Percentiles rank a stretch among this genome's conserved stretches.
phyloP scores from a whole-genome alignment of 768 basidiomycete genomes.

The Exidia glandulosa region DNA sequence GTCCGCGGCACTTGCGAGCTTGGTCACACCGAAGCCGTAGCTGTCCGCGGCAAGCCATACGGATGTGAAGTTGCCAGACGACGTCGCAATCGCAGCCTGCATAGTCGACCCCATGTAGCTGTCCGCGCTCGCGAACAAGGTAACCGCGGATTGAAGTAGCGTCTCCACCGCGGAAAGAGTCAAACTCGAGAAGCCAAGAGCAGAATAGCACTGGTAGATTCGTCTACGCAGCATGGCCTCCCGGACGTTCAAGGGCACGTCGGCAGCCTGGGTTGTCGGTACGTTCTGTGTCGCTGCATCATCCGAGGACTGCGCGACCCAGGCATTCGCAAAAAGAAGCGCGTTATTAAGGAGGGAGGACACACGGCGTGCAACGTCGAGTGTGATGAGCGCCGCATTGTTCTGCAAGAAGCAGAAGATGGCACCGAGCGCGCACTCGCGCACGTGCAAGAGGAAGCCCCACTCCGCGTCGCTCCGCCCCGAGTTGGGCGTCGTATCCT shows the following conservation, averaged over 20 bases:
- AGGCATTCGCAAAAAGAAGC: conserved; percentile 79
- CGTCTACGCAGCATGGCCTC: conserved; percentile 78
- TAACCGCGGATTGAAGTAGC: conserved; percentile 69
- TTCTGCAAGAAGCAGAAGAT: conserved; percentile 80
- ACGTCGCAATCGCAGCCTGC: conserved; percentile 86
- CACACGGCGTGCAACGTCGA: conserved; percentile 85
- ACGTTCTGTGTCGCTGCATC: conserved; percentile 39
- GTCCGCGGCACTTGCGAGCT: conserved; percentile 42
- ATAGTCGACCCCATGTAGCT: conserved; percentile 71
- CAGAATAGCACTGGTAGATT: conserved; percentile 81
- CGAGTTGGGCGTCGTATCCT: conserved; percentile 53
- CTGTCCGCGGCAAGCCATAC: conserved; percentile 85
- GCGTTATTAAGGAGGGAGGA: conserved; percentile 82
- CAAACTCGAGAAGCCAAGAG: conserved; percentile 67
- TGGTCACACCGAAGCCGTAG: conserved; percentile 86
- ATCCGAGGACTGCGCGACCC: conserved; percentile 57
- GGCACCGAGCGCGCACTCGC: conserved; percentile 83
- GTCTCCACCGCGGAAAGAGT: conserved; percentile 74
- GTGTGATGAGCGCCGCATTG: conserved; percentile 69
- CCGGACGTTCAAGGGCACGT: conserved; percentile 56
- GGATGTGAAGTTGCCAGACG: conserved; percentile 68
- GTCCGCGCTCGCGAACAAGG: conserved; percentile 80
- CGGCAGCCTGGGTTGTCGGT: conserved; percentile 22
- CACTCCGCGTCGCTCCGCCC: conserved; percentile 70
- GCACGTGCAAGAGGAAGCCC: conserved; percentile 81